Evolutionary conservation across 2,329 filamentous ascomycete species (phyloP), one percentile per base, ranked within the genome.

Genomic region (Colletotrichum trifolii): DNA sequence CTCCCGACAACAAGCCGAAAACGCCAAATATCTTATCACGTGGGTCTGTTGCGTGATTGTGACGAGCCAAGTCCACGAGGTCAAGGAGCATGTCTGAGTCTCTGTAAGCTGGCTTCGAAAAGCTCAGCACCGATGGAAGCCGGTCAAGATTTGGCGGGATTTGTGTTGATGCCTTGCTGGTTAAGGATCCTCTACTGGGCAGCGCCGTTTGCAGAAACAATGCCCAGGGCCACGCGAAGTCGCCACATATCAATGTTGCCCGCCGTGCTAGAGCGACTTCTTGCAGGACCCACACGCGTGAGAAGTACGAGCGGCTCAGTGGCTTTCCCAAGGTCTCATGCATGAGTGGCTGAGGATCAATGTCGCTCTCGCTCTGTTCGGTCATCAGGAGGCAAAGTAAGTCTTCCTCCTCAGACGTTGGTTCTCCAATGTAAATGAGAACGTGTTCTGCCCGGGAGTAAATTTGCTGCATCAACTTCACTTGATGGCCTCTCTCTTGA

Each of bases 1-100:
- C 47, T 47, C 72, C 70, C 13, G 56, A 53, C 17, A 74, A 69
- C 12, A 72, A n/a, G 2, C 71, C 71, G 12, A 70, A 66, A 1
- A 71, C 46, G 3, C 71, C 69, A 46, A 72, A 73, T 0, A 74
- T 46, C 52, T 73, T 73, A 48, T 74, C 73, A 3, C 68, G 65
- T 2, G 71, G 66, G 7, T 73, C 68, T 11, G 71, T 69, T 2
- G 73, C 70, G 1, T 9, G 45, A 8, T 45, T 60, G 3, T 15
- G 12, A 0, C 39, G 38, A 2, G 54, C 50, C 4, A 34, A 5
- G 6, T 60, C 54, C 2, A 60, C 39, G 2, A 64, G 54, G 2
- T n/a, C 8, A 25, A 67, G 60, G 8, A 64, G 11, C 25, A 5
- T 25, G 25, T 25, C 25, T 25, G 25, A 25, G 25, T 25, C 25